Conservation (phyloP, 371 early-diverging fungal genomes). For the Nematocida displodere region DNA sequence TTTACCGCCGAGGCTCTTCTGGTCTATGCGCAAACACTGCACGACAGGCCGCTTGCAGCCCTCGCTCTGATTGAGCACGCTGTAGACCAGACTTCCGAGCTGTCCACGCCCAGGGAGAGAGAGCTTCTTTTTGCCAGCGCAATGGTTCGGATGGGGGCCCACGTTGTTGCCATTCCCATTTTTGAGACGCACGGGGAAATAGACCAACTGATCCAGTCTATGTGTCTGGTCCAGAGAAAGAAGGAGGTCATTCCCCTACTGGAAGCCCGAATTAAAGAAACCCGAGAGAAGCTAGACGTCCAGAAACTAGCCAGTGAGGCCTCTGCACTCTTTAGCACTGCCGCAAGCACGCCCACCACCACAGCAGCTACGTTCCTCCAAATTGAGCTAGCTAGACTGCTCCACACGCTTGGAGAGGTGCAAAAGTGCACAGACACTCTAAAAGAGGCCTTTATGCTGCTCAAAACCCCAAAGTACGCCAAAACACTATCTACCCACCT, state of each 20-base stretch:
- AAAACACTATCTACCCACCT: slow-evolving; percentile 38
- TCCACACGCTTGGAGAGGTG: slow-evolving; percentile 9
- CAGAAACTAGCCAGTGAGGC: not conserved
- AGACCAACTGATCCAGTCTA: slow-evolving; percentile 2
- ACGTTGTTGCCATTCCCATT: not conserved
- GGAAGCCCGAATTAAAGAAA: slow-evolving; percentile 7
- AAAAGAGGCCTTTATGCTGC: slow-evolving; percentile 22
- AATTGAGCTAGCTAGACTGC: slow-evolving; percentile 15
- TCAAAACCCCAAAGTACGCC: slow-evolving; percentile 42
- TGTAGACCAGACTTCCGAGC: not conserved
- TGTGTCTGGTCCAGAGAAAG: slow-evolving; percentile 8
- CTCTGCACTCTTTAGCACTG: not conserved
- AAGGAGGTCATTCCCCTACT: slow-evolving; percentile 17
- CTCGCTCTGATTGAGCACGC: slow-evolving; percentile 1
- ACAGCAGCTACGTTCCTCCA: not conserved
- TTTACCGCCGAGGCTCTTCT: slow-evolving; percentile 5
- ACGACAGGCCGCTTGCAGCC: slow-evolving; percentile 1
- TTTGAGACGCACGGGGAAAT: slow-evolving; percentile 31
- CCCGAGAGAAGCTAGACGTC: slow-evolving; percentile 10
- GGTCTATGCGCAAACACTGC: slow-evolving; percentile 7
- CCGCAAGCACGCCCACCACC: not conserved
- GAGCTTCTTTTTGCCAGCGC: slow-evolving; percentile 22
- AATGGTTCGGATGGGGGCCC: not conserved
- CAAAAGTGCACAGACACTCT: slow-evolving; percentile 3
- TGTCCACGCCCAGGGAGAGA: slow-evolving; percentile 1